Base-by-base conservation (phyloP, 2,329 filamentous ascomycete species). In the Sphaceloma murrayae region DNA sequence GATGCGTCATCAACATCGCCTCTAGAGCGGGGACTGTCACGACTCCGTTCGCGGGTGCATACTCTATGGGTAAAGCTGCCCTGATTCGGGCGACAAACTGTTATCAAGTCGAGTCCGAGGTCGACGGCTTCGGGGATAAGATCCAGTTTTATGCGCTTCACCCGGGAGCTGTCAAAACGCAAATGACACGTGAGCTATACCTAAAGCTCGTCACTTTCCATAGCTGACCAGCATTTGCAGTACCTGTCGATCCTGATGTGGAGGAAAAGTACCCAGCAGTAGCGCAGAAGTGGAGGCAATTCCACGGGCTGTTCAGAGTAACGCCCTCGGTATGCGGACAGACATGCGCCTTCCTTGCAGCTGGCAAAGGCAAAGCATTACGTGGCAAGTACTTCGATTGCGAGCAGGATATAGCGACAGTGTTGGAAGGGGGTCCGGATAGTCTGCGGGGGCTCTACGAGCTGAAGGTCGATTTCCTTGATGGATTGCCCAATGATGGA, bases 1-100 rank as follows among this genome's bases (percentile, higher is more conserved):
- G 34, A 3, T 38, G 34, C 34, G 27, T 38, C 34, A 38, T 38
- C 17, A 38, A 38, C 11, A 19, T 38, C 16, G 34, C 34, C 27
- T 38, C 34, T 11, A 13, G 34, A 24, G 24, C 34, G 16, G 34
- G 19, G 10, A 38, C 34, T 4, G 27, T 38, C 34, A 38, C 14
- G 10, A 19, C 24, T 14, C 14, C 18, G 10, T 19, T 22, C 3
- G 34, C 19, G 4, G 8, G 24, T 5, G 27, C 19, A n/a, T 38
- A 38, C 14, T 38, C 19, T 13, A 24, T 22, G 17, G 27, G 34
- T 13, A 38, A 38, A 38, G 34, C 34, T 38, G 34, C 34, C 8
- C 19, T 38, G 34, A 22, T 22, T 4, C 24, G 34, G 13, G 34
- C 34, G 11, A 38, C 34, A 9, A 22, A 22, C n/a, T 38, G 34